Percentiles rank a stretch among this genome's conserved stretches.
Conservation (phyloP, 2,329 filamentous ascomycete species). For the Aspergillus sp. region DNA sequence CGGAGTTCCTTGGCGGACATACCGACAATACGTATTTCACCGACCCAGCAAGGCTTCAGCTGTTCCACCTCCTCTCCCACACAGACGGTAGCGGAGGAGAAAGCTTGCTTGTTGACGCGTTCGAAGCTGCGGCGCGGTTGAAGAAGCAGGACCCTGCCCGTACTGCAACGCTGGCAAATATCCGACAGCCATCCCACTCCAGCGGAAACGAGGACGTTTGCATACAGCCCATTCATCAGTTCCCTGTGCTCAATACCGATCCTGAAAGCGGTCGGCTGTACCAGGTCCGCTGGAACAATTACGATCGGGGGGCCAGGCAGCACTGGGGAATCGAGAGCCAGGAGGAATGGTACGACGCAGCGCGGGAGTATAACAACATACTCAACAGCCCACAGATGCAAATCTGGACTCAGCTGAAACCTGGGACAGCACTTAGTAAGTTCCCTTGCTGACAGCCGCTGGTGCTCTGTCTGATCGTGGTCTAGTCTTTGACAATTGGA, state of each 20-base stretch:
- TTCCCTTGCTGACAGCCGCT: constrained; percentile 9
- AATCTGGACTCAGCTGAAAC: constrained; percentile 71
- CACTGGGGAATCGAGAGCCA: constrained; percentile 43
- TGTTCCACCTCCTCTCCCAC: constrained; percentile 85
- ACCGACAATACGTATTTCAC: constrained; percentile 96
- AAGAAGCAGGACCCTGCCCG: constrained; percentile 43
- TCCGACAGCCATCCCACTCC: constrained; percentile 65
- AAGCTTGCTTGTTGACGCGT: constrained; percentile 79
- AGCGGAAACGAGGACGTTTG: constrained; percentile 78
- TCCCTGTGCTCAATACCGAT: constrained; percentile 62
- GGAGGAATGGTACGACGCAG: constrained; percentile 67
- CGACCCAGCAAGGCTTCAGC: constrained; percentile 81
- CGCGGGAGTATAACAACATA: constrained; percentile 62
- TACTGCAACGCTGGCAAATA: constrained; percentile 49
- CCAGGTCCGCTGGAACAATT: constrained; percentile 86
- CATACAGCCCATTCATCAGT: constrained; percentile 61
- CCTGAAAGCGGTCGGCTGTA: constrained; percentile 37
- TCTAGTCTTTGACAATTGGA: constrained; percentile 90
- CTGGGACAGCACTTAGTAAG: constrained; percentile 68
- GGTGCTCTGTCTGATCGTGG: constrained; percentile 4
- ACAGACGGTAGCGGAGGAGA: constrained; percentile 56
- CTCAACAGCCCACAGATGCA: constrained; percentile 56
- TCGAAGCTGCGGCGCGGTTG: constrained; percentile 58
- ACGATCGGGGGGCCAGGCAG: constrained; percentile 66
- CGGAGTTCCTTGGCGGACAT: constrained; percentile 69